A percentile compares a stretch with the other conserved stretches of the same genome.
These are phyloP conservation scores for Dendrobium chrysotoxum DNA, from an alignment of 106 monocot genomes.

Conservation along the genomic window DNA sequence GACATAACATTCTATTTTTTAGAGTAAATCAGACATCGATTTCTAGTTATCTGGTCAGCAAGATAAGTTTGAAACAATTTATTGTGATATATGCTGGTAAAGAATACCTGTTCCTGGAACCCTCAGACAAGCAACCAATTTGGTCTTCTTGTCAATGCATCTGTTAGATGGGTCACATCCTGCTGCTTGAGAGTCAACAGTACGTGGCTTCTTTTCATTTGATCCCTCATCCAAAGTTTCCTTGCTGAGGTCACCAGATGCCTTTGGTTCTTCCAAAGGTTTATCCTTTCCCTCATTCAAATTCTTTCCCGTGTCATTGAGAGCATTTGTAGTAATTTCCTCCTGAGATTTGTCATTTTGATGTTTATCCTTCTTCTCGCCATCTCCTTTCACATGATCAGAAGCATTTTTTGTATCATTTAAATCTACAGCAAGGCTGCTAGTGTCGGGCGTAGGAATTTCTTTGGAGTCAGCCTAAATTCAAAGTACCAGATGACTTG, in stretches of 20 bases:
- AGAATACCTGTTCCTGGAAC: constrained; percentile 68
- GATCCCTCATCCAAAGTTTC: constrained; percentile 12
- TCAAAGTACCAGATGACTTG: not conserved
- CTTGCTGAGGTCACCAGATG: not conserved
- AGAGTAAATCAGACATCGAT: not conserved
- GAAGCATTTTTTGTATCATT: constrained; percentile 5
- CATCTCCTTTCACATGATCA: constrained; percentile 11
- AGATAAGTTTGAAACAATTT: not conserved
- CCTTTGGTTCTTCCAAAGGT: constrained; percentile 2
- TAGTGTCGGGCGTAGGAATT: not conserved
- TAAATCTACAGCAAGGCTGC: not conserved
- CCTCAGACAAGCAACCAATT: constrained; percentile 71
- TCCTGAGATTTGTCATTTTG: constrained; percentile 6
- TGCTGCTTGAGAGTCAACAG: constrained; percentile 14
- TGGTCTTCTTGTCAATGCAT: constrained; percentile 50
- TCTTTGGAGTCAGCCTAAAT: constrained; percentile 6
- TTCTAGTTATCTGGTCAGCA: not conserved
- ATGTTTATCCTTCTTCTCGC: constrained; percentile 12
- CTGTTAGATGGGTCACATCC: constrained; percentile 58
- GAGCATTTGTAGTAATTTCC: constrained; percentile 10
- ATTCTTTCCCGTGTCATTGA: constrained; percentile 5
- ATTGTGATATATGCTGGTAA: not conserved
- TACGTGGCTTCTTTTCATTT: constrained; percentile 4
- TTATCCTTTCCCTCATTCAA: constrained; percentile 7
- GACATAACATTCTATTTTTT: not conserved